Evolutionary conservation across 2,329 filamentous ascomycete genomes (phyloP).

Genomic region (Aureobasidium subglaciale): DNA sequence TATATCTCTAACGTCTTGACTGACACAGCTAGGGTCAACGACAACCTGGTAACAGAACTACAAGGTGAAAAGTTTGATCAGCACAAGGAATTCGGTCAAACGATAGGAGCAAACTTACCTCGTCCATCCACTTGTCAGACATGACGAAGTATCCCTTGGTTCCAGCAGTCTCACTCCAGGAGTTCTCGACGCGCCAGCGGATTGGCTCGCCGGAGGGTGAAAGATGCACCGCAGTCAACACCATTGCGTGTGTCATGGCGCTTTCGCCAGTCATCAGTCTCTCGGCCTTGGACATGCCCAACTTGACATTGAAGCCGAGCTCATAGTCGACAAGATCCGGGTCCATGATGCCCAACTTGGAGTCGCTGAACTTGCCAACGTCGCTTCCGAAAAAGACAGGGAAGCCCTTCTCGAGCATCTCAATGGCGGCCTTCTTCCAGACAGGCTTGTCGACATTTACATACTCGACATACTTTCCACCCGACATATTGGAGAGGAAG

Average conservation of each 20-base stretch:
- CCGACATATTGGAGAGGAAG: constrained; percentile 73
- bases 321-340: constrained; percentile 68
- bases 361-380: constrained; percentile 74
- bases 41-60: constrained; percentile 77
- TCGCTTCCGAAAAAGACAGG: constrained; percentile 88
- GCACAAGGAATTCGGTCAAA: neutral
- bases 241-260: constrained; percentile 89
- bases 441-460: constrained; percentile 70
- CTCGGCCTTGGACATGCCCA: constrained; percentile 69
- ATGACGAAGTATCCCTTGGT: constrained; percentile 83
- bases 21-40: constrained; percentile 58
- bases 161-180: constrained; percentile 65
- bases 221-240: constrained; percentile 77
- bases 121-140: constrained; percentile 60
- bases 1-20: constrained; percentile 61
- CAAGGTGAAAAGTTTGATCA: neutral
- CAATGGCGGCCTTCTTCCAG: constrained; percentile 66
- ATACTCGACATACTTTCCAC: constrained; percentile 68
- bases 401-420: constrained; percentile 69
- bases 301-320: constrained; percentile 70
- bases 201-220: constrained; percentile 58
- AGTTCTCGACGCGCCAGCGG: constrained; percentile 82
- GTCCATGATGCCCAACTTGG: constrained; percentile 68
- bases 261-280: constrained; percentile 67
- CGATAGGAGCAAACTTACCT: constrained; percentile 22